A percentile compares a stretch with the other conserved stretches of the same genome.
Evolutionary conservation across 2,329 filamentous ascomycete species (phyloP).

Genomic region (Paradendryphiella salina): DNA sequence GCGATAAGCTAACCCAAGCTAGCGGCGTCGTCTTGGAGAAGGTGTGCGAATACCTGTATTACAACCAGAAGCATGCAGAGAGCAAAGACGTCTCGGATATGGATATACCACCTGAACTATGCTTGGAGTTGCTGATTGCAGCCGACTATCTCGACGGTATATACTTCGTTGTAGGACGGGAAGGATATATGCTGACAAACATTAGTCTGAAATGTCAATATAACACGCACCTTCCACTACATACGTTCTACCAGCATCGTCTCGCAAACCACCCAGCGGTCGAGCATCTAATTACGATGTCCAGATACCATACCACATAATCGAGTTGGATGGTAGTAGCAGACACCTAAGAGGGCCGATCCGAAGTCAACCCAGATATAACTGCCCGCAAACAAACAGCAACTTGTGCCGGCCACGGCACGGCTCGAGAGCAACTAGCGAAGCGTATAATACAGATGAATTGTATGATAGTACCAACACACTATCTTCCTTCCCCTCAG

Average conservation of each 20-base stretch:
- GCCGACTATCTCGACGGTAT: slow-evolving; percentile 68
- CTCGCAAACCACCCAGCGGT: not conserved
- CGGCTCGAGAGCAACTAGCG: not conserved
- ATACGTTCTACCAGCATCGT: not conserved
- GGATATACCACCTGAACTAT: slow-evolving; percentile 78
- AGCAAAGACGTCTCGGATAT: slow-evolving; percentile 75
- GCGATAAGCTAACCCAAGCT: slow-evolving; percentile 11
- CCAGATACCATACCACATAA: not conserved
- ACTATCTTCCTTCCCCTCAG: not conserved
- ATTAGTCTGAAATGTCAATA: not conserved
- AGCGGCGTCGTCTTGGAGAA: slow-evolving; percentile 77
- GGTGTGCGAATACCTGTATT: slow-evolving; percentile 81
- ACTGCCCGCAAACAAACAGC: not conserved
- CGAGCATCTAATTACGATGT: not conserved
- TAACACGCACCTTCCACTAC: not conserved
- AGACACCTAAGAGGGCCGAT: not conserved
- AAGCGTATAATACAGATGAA: not conserved
- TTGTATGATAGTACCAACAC: not conserved
- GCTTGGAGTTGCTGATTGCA: slow-evolving; percentile 75
- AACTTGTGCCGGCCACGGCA: not conserved
- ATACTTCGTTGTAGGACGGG: not conserved
- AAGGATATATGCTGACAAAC: not conserved
- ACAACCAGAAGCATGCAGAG: slow-evolving; percentile 74
- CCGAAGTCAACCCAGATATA: not conserved
- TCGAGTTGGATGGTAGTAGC: not conserved